phyloP scores from a whole-genome alignment of 768 basidiomycete genomes.

The Hygrophorus russula region DNA sequence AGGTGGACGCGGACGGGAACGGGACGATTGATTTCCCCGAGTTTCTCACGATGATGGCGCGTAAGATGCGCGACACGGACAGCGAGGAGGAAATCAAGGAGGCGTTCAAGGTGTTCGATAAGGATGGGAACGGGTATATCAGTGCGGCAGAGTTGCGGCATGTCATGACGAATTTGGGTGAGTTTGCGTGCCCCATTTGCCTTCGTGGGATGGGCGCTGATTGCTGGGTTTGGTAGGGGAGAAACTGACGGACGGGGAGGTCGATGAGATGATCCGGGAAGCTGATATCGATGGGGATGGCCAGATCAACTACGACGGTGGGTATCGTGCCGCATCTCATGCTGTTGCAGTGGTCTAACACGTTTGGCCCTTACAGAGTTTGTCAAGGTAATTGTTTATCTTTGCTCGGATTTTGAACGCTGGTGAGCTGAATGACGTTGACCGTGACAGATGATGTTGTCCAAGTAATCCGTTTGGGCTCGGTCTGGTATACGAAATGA shows the following conservation, averaged over 20 bases:
- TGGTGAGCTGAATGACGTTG: neutral
- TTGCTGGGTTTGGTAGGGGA: constrained; percentile 13
- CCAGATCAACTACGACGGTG: constrained; percentile 65
- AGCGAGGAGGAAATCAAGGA: constrained; percentile 91
- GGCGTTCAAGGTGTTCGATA: constrained; percentile 71
- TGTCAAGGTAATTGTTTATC: constrained; percentile 15
- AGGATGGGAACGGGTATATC: constrained; percentile 16
- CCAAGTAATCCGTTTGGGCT: constrained; percentile 12
- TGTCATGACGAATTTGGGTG: constrained; percentile 18
- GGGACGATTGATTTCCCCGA: constrained; percentile 81
- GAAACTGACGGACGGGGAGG: constrained; percentile 20
- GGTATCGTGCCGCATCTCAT: constrained; percentile 10
- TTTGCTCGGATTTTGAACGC: neutral
- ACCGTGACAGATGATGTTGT: constrained; percentile 20
- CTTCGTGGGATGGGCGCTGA: neutral
- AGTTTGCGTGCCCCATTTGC: neutral
- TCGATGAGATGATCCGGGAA: constrained; percentile 24
- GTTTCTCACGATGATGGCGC: constrained; percentile 76
- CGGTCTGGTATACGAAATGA: neutral
- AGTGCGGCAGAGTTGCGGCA: constrained; percentile 17
- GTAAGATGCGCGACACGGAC: constrained; percentile 88
- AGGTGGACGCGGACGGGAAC: constrained; percentile 67
- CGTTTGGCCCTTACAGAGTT: constrained; percentile 13
- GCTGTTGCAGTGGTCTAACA: neutral
- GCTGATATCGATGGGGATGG: constrained; percentile 79